These are phyloP conservation scores for Galerina marginata DNA, from an alignment of 768 basidiomycete species.

Conservation along the genomic window DNA sequence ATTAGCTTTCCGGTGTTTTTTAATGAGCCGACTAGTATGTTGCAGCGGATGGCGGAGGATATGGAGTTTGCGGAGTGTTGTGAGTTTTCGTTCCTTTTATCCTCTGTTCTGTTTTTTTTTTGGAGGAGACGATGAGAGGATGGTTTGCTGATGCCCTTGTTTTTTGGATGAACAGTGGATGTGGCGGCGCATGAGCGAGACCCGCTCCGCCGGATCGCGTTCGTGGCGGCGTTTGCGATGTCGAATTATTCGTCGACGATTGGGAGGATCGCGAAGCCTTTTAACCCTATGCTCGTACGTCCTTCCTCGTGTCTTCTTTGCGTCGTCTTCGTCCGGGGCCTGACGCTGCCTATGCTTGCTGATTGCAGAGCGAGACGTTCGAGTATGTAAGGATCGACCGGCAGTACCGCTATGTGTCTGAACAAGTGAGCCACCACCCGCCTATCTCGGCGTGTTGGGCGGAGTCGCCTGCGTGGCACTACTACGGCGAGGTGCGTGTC, in stretches of 20 bases:
- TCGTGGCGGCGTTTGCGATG: slow-evolving; percentile 96
- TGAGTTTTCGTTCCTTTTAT: slow-evolving; percentile 44
- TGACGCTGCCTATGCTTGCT: slow-evolving; percentile 7
- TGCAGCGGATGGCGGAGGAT: slow-evolving; percentile 97
- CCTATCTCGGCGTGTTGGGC: slow-evolving; percentile 97
- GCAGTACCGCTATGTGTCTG: slow-evolving; percentile 90
- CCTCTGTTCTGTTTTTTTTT: not conserved
- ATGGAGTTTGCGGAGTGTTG: slow-evolving; percentile 96
- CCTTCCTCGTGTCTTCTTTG: not conserved
- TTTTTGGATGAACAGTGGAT: slow-evolving; percentile 61
- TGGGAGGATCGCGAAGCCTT: slow-evolving; percentile 95
- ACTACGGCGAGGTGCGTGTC: slow-evolving; percentile 88
- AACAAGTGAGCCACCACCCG: slow-evolving; percentile 98
- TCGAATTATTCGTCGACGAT: slow-evolving; percentile 97
- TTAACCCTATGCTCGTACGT: slow-evolving; percentile 92
- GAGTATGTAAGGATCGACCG: slow-evolving; percentile 90
- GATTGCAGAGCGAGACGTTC: slow-evolving; percentile 82
- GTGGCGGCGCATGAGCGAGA: slow-evolving; percentile 80
- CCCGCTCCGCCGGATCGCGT: slow-evolving; percentile 84
- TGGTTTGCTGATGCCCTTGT: not conserved
- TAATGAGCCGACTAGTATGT: slow-evolving; percentile 95
- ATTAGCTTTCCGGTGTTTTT: slow-evolving; percentile 95
- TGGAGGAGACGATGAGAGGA: slow-evolving; percentile 6
- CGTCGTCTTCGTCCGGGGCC: not conserved
- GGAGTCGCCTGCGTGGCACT: slow-evolving; percentile 88